phyloP scores from a whole-genome alignment of 202 grass and related monocot species.

The Miscanthus sacchariflorus region DNA sequence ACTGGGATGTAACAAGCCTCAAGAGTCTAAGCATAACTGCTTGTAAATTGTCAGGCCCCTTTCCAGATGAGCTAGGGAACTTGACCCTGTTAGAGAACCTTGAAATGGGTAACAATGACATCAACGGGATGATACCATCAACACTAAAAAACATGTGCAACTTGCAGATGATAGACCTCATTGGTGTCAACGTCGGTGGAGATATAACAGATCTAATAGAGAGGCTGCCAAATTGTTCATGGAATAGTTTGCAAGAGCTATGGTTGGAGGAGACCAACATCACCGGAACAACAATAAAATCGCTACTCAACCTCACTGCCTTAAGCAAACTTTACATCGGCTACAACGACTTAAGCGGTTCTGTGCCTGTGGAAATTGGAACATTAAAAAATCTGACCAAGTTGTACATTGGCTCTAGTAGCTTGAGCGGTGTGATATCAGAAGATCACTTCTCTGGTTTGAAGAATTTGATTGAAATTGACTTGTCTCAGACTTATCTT shows the following conservation, averaged over 20 bases:
- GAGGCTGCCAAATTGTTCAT: background rate
- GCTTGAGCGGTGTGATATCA: background rate
- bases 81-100: background rate
- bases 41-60: background rate
- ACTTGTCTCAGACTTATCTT: background rate
- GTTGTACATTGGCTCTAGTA: background rate
- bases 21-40: background rate
- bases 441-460: background rate
- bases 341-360: background rate
- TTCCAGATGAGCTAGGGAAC: background rate
- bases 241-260: background rate
- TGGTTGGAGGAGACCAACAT: rapidly evolving
- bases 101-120: background rate
- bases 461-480: background rate
- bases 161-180: background rate
- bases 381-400: background rate
- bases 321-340: background rate
- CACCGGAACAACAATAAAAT: background rate
- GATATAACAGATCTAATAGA: background rate
- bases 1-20: background rate
- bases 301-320: background rate
- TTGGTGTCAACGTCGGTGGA: background rate
- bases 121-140: background rate
- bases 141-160: background rate
- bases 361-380: background rate